Evolutionary conservation across 805 yeast genomes (phyloP), one percentile per base, ranked within the genome.

Genomic region (Saccharomyces mikatae): DNA sequence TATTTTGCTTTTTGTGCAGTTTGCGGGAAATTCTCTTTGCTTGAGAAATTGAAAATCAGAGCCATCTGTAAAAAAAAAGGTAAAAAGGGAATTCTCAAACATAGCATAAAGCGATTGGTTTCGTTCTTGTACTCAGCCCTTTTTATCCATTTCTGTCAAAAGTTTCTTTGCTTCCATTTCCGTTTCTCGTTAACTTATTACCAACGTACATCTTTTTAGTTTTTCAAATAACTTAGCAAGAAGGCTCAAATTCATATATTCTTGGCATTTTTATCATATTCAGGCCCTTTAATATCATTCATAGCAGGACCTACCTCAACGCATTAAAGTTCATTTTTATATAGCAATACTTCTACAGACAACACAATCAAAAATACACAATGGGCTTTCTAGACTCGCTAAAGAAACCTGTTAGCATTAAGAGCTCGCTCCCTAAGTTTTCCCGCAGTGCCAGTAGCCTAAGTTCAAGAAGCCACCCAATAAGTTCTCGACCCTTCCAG

Each of bases 371-470:
- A 17, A 17, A 17, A 6, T 22, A n/a, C 4, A 46, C 14, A 14
- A 56, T 56, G 58, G 52, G 52, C 27, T 52, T 58, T 21, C 28
- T 58, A 30, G 41, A 52, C 4, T 17, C 50, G 6, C 27, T 58
- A 14, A 55, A 52, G 47, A 58, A 56, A 46, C 60, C 60, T 6
- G 49, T 53, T 10, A 13, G 48, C 4, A 52, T 54, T 6, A 54
- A 48, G 52, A 52, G 51, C 30, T 24, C 17, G 14, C 44, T 5
- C 44, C 44, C 44, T 17, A 36, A 21, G 21, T 36, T 36, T 4
- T 36, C 44, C 44, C 24, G 44, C 44, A 36, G 44, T 36, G 24
- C 24, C 9, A 36, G 24, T 4, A n/a, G 41, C 21, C 3, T 36
- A 24, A 17, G 6, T n/a, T 36, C 10, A 9, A 36, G 44, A 4